A percentile compares a stretch with the other conserved stretches of the same genome.
phyloP scores from a whole-genome alignment of 2,329 filamentous ascomycete genomes.

The Lomentospora prolificans region DNA sequence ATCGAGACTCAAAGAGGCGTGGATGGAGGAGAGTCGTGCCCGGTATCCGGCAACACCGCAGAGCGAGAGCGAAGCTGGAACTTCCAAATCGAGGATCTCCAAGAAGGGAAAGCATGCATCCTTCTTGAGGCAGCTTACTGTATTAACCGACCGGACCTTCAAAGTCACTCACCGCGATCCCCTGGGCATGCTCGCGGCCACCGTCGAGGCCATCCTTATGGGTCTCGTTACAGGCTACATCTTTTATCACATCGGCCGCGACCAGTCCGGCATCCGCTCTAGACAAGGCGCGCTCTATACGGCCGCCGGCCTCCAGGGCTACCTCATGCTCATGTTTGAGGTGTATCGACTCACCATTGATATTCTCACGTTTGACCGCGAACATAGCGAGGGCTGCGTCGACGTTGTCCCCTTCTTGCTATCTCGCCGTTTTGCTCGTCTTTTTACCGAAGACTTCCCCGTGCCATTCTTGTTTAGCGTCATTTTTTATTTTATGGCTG shows the following conservation, averaged over 20 bases:
- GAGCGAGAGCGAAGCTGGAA: background rate
- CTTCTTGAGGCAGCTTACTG: constrained; percentile 51
- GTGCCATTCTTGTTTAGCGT: constrained; percentile 61
- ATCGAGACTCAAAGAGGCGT: constrained; percentile 48
- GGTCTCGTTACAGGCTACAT: constrained; percentile 64
- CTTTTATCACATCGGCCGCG: constrained; percentile 55
- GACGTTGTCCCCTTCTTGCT: constrained; percentile 59
- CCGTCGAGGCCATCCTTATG: constrained; percentile 62
- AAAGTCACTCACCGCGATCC: constrained; percentile 68
- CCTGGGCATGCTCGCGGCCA: constrained; percentile 60
- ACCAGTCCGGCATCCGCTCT: constrained; percentile 63
- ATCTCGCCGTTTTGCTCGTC: constrained; percentile 57
- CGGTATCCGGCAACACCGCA: constrained; percentile 14
- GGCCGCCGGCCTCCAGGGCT: constrained; percentile 62
- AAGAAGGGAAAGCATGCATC: constrained; percentile 33
- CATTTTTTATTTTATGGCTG: constrained; percentile 71
- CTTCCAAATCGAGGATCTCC: background rate
- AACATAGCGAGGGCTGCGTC: constrained; percentile 63
- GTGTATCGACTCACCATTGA: constrained; percentile 66
- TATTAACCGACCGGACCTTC: constrained; percentile 60
- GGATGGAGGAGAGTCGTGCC: constrained; percentile 34
- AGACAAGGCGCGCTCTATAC: constrained; percentile 65
- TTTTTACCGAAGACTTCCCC: constrained; percentile 62
- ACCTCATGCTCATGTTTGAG: constrained; percentile 67
- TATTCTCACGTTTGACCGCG: constrained; percentile 66